Percentiles rank a stretch among this genome's conserved stretches.
phyloP scores from a whole-genome alignment of 1,284 basidiomycete species.

The Ceratobasidium theobromae region DNA sequence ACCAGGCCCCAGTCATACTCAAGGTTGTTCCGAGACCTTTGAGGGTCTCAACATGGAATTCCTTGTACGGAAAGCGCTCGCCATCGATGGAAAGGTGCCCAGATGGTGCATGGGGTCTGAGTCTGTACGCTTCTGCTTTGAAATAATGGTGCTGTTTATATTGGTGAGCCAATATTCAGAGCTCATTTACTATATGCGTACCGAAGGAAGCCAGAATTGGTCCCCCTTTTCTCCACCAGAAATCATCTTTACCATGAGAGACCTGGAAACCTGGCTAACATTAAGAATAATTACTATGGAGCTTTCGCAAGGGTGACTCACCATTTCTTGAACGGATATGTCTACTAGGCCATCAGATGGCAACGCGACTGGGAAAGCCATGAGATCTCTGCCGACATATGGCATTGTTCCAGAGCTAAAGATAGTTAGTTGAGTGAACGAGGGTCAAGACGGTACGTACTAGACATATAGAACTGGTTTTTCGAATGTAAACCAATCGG shows the following conservation, averaged over 20 bases:
- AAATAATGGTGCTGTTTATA: slow-evolving; percentile 68
- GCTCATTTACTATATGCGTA: slow-evolving; percentile 43
- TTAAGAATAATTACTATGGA: neutral
- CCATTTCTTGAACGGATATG: slow-evolving; percentile 67
- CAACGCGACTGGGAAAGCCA: slow-evolving; percentile 83
- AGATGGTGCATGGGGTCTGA: slow-evolving; percentile 58
- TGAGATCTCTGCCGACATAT: slow-evolving; percentile 63
- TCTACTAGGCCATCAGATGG: slow-evolving; percentile 83
- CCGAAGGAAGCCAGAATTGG: slow-evolving; percentile 65
- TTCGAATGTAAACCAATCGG: slow-evolving; percentile 66
- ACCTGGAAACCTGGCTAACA: slow-evolving; percentile 54
- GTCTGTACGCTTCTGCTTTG: slow-evolving; percentile 74
- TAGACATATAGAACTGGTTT: slow-evolving; percentile 72
- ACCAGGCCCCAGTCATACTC: slow-evolving; percentile 58
- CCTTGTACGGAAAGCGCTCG: slow-evolving; percentile 76
- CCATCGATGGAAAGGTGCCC: slow-evolving; percentile 73
- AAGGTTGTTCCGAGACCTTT: slow-evolving; percentile 67
- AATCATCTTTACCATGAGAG: slow-evolving; percentile 60
- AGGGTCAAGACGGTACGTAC: slow-evolving; percentile 49
- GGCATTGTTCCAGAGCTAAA: slow-evolving; percentile 51
- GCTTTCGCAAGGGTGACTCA: slow-evolving; percentile 42
- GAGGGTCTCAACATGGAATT: slow-evolving; percentile 84
- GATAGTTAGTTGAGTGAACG: neutral
- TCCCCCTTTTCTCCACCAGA: slow-evolving; percentile 69
- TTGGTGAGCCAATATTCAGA: neutral